Evolutionary conservation across 345 rosid genomes (phyloP), one percentile per base, ranked within the genome.

Genomic region (Aquilaria malaccensis): DNA sequence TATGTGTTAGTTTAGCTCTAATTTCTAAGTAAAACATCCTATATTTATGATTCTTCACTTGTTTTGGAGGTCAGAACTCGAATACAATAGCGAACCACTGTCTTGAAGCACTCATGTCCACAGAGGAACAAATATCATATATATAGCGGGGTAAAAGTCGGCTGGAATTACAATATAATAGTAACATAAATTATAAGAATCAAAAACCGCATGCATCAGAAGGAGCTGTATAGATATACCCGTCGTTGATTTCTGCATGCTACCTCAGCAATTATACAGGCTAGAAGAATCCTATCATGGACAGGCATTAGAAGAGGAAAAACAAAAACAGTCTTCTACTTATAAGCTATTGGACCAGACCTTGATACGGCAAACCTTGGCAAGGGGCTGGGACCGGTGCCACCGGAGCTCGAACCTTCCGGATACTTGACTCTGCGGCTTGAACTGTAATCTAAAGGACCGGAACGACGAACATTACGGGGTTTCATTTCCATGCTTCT

Each of bases 281-380:
- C 22, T 22, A 22, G 22, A 22, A 0, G 22, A 22, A 37, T 37
- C 43, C 43, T 37, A 37, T 3, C 43, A 7, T 37, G 43, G 7
- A 37, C 43, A 37, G 3, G 43, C 43, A 37, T 63, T 22, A 22
- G 22, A 22, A 22, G 22, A 22, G 22, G 22, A 22, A 22, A 22
- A 22, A 22, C 22, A 22, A 37, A 3, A 6, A 32, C 45, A 29
- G 30, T 22, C 32, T 69, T 52, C 77, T 86, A 90, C 77, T 95
- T 91, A 59, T 91, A 88, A 13, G 87, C 78, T 60, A 95, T 78
- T 14, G 99, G 99, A 52, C 99, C 96, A 10, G 97, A 95, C 66
- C 99, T 87, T 43, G 99, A 95, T 45, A 83, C 96, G 1, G 97
- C 95, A 77, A 91, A 95, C 78, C 95, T 78, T 10, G 96, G 97